These are phyloP conservation scores for Aspergillus fructus DNA, from an alignment of 2,329 filamentous ascomycete species.

Conservation along the genomic window DNA sequence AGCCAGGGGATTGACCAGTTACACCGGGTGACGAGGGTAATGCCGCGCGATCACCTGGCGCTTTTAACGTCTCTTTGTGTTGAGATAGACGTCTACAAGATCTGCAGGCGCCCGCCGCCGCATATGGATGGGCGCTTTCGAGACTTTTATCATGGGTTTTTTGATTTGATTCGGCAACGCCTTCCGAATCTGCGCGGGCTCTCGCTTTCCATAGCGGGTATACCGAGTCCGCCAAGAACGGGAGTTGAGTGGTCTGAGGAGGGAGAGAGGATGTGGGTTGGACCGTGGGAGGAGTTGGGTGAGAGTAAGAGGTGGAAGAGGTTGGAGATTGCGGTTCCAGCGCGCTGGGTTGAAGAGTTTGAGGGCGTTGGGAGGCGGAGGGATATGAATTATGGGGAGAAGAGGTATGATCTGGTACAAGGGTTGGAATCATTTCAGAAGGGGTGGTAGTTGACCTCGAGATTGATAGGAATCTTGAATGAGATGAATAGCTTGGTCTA, in stretches of 20 bases:
- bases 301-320: background rate
- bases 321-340: background rate
- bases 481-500: too few relatives aligned
- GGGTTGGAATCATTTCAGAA: constrained; percentile 7
- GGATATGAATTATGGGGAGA: background rate
- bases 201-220: constrained; percentile 5
- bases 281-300: background rate
- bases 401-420: background rate
- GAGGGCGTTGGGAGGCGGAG: background rate
- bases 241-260: background rate
- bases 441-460: constrained; percentile 1
- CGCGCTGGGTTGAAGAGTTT: background rate
- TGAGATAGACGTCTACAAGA: constrained; percentile 14
- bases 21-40: constrained; percentile 3
- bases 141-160: constrained; percentile 5
- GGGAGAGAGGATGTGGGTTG: background rate
- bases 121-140: constrained; percentile 1
- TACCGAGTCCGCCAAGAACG: background rate
- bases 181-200: constrained; percentile 1
- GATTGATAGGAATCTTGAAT: background rate
- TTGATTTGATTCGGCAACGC: background rate
- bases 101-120: background rate
- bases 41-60: constrained; percentile 3
- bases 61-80: constrained; percentile 2
- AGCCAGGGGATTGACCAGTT: constrained; percentile 14